Conservation (phyloP, 2,329 filamentous ascomycete species). For the Curvularia sp. region DNA sequence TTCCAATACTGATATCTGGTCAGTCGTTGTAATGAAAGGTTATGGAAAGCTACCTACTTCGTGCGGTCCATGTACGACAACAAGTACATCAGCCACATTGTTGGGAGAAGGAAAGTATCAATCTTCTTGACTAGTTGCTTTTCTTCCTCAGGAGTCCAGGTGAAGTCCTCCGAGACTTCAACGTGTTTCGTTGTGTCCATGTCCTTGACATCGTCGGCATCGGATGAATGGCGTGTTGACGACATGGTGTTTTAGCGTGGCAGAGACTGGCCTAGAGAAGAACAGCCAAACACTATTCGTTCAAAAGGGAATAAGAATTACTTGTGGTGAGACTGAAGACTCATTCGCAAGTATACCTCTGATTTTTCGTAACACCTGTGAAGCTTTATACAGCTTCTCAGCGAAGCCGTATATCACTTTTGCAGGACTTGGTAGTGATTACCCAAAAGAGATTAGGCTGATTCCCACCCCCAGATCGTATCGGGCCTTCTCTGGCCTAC, state of each 20-base stretch:
- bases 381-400: constrained; percentile 34
- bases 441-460: constrained; percentile 24
- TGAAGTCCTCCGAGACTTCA: constrained; percentile 53
- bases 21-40: not conserved
- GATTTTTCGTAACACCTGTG: constrained; percentile 10
- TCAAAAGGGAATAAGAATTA: not conserved
- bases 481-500: constrained; percentile 27
- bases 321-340: not conserved
- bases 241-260: constrained; percentile 28
- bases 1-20: constrained; percentile 49
- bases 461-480: constrained; percentile 28
- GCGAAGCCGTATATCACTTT: constrained; percentile 9
- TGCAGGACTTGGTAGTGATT: constrained; percentile 22
- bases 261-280: not conserved
- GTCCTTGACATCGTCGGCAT: constrained; percentile 30
- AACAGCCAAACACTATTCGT: not conserved
- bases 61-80: constrained; percentile 57
- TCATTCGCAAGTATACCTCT: not conserved
- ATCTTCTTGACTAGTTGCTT: constrained; percentile 57
- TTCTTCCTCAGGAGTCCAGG: constrained; percentile 60
- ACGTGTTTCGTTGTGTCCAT: constrained; percentile 53
- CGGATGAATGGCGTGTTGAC: constrained; percentile 31
- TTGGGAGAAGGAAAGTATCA: constrained; percentile 56
- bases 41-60: constrained; percentile 35
- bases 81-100: constrained; percentile 60